These are phyloP conservation scores for Paecilomyces formosus DNA, from an alignment of 2,329 filamentous ascomycete species.

Conservation along the genomic window DNA sequence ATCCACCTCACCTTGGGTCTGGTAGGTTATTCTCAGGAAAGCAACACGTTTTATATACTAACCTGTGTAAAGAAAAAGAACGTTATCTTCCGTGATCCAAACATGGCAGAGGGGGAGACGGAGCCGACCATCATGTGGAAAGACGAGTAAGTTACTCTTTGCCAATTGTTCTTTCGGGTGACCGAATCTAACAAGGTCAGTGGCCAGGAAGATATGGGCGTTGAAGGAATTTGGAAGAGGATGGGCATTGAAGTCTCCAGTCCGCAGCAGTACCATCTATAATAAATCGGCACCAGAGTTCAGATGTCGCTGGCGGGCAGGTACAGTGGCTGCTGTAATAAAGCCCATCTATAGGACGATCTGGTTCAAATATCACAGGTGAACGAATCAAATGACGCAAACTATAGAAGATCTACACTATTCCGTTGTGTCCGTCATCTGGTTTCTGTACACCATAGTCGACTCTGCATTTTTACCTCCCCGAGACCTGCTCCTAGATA, in stretches of 20 bases:
- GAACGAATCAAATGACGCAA: not conserved
- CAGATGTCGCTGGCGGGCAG: not conserved
- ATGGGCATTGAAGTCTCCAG: conserved; percentile 20
- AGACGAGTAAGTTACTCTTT: conserved; percentile 20
- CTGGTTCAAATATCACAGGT: not conserved
- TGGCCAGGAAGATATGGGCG: conserved; percentile 30
- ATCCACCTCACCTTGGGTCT: conserved; percentile 29
- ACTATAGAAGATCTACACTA: no score
- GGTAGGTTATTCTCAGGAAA: conserved; percentile 14
- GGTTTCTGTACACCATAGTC: no score
- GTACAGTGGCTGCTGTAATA: not conserved
- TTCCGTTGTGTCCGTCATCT: no score
- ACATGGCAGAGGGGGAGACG: conserved; percentile 23
- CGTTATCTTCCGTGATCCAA: conserved; percentile 30
- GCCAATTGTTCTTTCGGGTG: not conserved
- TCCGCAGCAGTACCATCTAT: conserved; percentile 27
- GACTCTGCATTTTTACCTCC: no score
- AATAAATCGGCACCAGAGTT: not conserved
- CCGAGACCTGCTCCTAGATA: no score
- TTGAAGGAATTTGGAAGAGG: conserved; percentile 28
- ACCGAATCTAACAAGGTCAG: conserved; percentile 14
- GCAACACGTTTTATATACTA: conserved; percentile 1
- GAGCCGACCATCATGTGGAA: conserved; percentile 25
- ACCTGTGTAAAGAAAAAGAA: conserved; percentile 23
- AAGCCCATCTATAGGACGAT: not conserved